Percentiles rank a stretch among this genome's conserved stretches.
Conservation (phyloP, 2,329 filamentous ascomycete species). For the Trichoderma gracile region DNA sequence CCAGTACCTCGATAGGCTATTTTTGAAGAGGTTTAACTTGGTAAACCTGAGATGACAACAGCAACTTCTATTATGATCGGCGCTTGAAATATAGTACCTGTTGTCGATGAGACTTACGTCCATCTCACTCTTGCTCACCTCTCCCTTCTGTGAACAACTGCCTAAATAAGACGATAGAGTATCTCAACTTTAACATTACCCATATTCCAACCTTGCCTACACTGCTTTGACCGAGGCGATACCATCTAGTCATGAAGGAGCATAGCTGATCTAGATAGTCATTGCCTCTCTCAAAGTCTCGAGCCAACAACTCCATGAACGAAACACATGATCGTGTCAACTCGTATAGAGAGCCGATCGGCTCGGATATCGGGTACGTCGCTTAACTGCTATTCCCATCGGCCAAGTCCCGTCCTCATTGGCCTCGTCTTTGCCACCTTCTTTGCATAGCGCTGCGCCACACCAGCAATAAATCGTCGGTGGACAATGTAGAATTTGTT, state of each 20-base stretch:
- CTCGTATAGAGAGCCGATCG: slow-evolving; percentile 27
- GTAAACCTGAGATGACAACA: too few relatives aligned
- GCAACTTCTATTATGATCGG: too few relatives aligned
- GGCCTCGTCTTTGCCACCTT: neutral
- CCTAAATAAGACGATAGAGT: neutral
- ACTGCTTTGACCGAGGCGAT: neutral
- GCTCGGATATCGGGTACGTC: slow-evolving; percentile 34
- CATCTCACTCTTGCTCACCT: too few relatives aligned
- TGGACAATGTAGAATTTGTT: neutral
- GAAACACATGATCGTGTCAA: neutral
- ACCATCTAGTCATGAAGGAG: neutral
- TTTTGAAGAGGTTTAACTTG: neutral
- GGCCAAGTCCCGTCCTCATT: neutral
- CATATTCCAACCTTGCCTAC: too few relatives aligned
- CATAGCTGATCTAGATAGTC: neutral
- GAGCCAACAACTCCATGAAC: neutral
- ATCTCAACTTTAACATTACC: too few relatives aligned
- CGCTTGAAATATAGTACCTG: too few relatives aligned
- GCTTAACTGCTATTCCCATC: slow-evolving; percentile 1
- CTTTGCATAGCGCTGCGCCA: neutral
- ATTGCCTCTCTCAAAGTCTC: neutral
- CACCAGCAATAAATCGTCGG: slow-evolving; percentile 15
- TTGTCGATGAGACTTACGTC: too few relatives aligned
- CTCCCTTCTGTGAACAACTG: too few relatives aligned
- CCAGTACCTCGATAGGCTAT: too few relatives aligned